A percentile compares a stretch with the other conserved stretches of the same genome.
These are phyloP conservation scores for Chrysopogon serrulatus DNA, from an alignment of 176 grass and related monocot species.

Conservation along the genomic window DNA sequence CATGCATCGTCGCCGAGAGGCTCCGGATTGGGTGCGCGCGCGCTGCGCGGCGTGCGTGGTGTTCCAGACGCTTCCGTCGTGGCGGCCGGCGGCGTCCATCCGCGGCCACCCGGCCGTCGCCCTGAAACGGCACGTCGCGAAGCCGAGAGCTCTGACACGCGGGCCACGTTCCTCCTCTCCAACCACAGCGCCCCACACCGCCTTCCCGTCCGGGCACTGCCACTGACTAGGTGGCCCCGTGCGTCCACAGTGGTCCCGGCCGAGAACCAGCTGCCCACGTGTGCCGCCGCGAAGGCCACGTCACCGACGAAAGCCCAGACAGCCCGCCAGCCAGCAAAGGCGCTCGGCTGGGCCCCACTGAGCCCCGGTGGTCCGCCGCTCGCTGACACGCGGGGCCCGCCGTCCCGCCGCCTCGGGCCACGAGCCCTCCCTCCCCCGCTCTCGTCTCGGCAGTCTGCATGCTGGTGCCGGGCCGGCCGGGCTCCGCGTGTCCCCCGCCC, in stretches of 20 bases:
- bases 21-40: not conserved
- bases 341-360: not conserved
- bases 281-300: not conserved
- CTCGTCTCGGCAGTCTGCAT: slow-evolving; percentile 17
- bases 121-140: not conserved
- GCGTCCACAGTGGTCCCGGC: no score
- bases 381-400: not conserved
- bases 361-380: no score
- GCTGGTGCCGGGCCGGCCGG: slow-evolving; percentile 13
- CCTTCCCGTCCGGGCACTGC: not conserved
- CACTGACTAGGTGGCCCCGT: not conserved
- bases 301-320: not conserved
- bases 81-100: not conserved
- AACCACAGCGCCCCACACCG: not conserved
- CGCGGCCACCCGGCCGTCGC: not conserved
- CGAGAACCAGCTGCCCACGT: not conserved
- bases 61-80: not conserved
- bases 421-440: not conserved
- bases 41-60: not conserved
- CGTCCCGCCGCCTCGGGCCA: not conserved
- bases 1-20: not conserved
- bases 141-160: not conserved
- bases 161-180: not conserved
- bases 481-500: slow-evolving; percentile 31
- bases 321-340: no score